phyloP scores from a whole-genome alignment of 768 basidiomycete species.

The Termitomyces sp. region DNA sequence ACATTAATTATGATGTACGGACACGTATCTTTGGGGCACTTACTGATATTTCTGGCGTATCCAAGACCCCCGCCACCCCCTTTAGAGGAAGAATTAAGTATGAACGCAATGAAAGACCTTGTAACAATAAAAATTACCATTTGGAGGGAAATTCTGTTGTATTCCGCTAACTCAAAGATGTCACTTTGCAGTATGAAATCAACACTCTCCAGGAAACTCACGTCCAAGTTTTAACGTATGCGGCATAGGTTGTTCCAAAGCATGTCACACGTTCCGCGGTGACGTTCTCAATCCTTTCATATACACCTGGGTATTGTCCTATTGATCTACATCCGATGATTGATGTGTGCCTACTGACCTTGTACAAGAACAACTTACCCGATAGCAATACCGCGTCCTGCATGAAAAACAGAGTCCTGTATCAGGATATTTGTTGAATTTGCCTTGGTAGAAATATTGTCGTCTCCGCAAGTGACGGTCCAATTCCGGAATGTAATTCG shows the following conservation, averaged over 20 bases:
- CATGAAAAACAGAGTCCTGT: slow-evolving; percentile 30
- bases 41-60: slow-evolving; percentile 23
- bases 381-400: slow-evolving; percentile 34
- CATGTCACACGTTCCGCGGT: slow-evolving; percentile 22
- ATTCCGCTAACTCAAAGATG: slow-evolving; percentile 13
- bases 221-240: slow-evolving; percentile 33
- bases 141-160: slow-evolving; percentile 26
- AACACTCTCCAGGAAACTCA: slow-evolving; percentile 1
- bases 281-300: slow-evolving; percentile 25
- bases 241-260: slow-evolving; percentile 19
- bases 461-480: slow-evolving; percentile 33
- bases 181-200: not conserved
- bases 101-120: not conserved
- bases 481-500: slow-evolving; percentile 32
- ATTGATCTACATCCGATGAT: slow-evolving; percentile 15
- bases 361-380: slow-evolving; percentile 18
- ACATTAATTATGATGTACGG: not conserved
- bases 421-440: slow-evolving; percentile 36
- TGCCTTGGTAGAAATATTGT: slow-evolving; percentile 33
- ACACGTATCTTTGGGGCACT: not conserved
- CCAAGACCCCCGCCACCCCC: slow-evolving; percentile 29
- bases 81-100: not conserved
- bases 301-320: slow-evolving; percentile 28
- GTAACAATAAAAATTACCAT: slow-evolving; percentile 16
- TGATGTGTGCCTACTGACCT: not conserved